Conservation (phyloP, 2,329 filamentous ascomycete species). For the Phialophora expanda region DNA sequence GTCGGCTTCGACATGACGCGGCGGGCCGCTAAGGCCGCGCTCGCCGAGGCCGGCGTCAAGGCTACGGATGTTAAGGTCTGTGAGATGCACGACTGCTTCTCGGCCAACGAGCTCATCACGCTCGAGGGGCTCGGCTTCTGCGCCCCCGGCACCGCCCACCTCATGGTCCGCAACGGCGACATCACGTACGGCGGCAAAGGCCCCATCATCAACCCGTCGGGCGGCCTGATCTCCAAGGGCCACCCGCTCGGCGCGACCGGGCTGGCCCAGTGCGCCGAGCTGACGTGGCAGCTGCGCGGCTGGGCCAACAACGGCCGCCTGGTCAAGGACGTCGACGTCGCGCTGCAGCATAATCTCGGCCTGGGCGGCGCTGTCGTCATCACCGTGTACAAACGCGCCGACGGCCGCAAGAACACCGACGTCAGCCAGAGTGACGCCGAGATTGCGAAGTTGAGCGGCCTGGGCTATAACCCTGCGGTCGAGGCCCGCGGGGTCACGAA, state of each 20-base stretch:
- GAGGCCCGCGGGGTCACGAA: slow-evolving; percentile 85
- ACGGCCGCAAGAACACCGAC: slow-evolving; percentile 66
- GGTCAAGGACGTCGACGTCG: slow-evolving; percentile 69
- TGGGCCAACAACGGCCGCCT: slow-evolving; percentile 87
- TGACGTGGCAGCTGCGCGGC: slow-evolving; percentile 94
- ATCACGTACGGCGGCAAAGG: slow-evolving; percentile 84
- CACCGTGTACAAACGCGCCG: slow-evolving; percentile 84
- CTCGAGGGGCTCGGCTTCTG: slow-evolving; percentile 84
- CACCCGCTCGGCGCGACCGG: slow-evolving; percentile 93
- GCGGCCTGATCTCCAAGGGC: slow-evolving; percentile 93
- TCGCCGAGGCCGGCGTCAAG: slow-evolving; percentile 70
- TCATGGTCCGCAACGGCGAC: slow-evolving; percentile 82
- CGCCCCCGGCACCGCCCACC: slow-evolving; percentile 82
- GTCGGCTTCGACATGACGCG: slow-evolving; percentile 87
- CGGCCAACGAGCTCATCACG: slow-evolving; percentile 87
- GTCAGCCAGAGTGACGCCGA: slow-evolving; percentile 64
- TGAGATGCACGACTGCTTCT: slow-evolving; percentile 97
- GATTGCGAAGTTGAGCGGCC: slow-evolving; percentile 67
- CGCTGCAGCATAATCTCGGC: slow-evolving; percentile 91
- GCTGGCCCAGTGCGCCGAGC: slow-evolving; percentile 89
- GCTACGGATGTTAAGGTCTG: slow-evolving; percentile 77
- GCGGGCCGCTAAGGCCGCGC: slow-evolving; percentile 71
- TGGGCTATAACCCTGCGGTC: slow-evolving; percentile 92
- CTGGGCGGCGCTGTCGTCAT: slow-evolving; percentile 89
- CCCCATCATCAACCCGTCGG: slow-evolving; percentile 86